phyloP scores from a whole-genome alignment of 2,329 filamentous ascomycete species.

The Cryphonectria radicalis region DNA sequence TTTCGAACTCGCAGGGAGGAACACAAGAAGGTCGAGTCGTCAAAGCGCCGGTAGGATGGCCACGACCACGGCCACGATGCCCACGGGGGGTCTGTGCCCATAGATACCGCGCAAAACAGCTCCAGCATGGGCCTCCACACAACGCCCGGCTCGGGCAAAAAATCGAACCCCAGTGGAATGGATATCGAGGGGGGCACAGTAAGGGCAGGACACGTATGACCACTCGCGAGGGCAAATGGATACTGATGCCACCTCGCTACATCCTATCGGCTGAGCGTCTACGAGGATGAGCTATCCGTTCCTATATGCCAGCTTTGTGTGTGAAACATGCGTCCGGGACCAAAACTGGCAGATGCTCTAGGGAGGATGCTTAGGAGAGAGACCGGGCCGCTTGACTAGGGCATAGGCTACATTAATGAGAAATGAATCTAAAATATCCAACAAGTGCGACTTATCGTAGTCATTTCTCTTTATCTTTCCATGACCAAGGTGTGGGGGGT shows the following conservation, averaged over 20 bases:
- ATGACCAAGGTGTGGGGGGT: not conserved
- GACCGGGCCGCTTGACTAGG: not conserved
- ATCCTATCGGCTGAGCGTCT: not conserved
- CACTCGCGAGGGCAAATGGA: not conserved
- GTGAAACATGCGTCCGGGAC: not conserved
- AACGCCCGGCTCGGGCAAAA: not conserved
- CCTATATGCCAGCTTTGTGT: not conserved
- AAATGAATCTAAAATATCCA: slow-evolving; percentile 8
- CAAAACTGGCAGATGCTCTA: not conserved
- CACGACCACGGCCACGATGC: not conserved
- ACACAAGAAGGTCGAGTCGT: slow-evolving; percentile 87
- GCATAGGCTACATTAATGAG: slow-evolving; percentile 22
- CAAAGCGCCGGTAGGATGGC: slow-evolving; percentile 63
- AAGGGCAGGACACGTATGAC: not conserved
- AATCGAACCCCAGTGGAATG: not conserved
- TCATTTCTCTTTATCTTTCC: not conserved
- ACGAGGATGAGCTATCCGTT: not conserved
- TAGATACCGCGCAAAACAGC: not conserved
- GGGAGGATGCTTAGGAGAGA: not conserved
- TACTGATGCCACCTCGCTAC: not conserved
- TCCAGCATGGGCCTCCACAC: not conserved
- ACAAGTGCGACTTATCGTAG: not conserved
- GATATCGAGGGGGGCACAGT: not conserved
- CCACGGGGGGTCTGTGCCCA: not conserved
- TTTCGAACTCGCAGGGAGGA: slow-evolving; percentile 68